A percentile compares a stretch with the other conserved stretches of the same genome.
phyloP scores from a whole-genome alignment of 176 grass and related monocot species.

The Hyparrhenia diplandra region DNA sequence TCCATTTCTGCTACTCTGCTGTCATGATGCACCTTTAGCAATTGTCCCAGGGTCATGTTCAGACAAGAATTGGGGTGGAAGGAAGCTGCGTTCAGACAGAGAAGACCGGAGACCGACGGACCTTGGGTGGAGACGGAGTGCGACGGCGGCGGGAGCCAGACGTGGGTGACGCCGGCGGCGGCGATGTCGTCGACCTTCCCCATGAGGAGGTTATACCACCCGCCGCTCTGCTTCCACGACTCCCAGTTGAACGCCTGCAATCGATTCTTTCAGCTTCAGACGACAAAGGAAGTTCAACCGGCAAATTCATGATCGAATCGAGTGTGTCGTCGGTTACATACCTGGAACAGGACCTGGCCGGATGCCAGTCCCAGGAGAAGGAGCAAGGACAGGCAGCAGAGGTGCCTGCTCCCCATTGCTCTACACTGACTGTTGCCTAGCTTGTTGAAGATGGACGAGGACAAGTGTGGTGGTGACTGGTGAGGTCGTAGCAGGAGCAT shows the following conservation, averaged over 20 bases:
- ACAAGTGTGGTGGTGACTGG: too few species aligned
- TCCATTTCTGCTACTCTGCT: background rate
- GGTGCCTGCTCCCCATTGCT: background rate
- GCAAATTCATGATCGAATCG: background rate
- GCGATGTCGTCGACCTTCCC: conserved; percentile 48
- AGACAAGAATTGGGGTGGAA: background rate
- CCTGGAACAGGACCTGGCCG: conserved; percentile 53
- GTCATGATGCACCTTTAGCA: background rate
- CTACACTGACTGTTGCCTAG: background rate
- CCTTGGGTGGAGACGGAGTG: conserved; percentile 36
- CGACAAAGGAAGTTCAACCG: background rate
- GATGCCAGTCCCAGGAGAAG: conserved; percentile 8
- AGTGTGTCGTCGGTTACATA: background rate
- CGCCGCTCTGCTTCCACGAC: conserved; percentile 60
- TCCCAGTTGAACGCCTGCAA: conserved; percentile 79
- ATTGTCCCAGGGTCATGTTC: background rate
- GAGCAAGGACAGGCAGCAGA: conserved; percentile 20
- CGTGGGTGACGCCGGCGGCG: conserved; percentile 10
- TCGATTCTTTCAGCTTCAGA: background rate
- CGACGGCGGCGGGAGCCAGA: background rate
- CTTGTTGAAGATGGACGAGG: background rate
- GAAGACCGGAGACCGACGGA: background rate
- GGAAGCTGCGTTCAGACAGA: background rate
- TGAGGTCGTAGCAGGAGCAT: background rate
- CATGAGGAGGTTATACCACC: conserved; percentile 61